Evolutionary conservation across 106 monocot species (phyloP), one percentile per base, ranked within the genome.

Genomic region (Dendrobium nobile): DNA sequence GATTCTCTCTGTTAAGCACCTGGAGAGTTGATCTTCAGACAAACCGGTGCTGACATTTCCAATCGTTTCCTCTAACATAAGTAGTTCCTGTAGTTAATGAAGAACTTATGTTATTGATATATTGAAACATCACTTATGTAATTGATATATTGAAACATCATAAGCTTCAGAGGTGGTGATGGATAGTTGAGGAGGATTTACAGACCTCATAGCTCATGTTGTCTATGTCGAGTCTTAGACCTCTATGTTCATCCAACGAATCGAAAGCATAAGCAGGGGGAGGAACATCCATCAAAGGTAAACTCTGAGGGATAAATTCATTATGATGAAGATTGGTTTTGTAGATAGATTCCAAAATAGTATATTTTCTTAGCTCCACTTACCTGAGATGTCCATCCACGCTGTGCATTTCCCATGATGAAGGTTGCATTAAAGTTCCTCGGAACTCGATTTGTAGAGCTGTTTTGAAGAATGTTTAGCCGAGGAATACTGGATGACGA

Each of bases 191-290:
- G 47, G 47, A 10, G 47, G 47, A 10, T 47, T 47, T 7, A 47
- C 41, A 20, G 15, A 92, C 92, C 92, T 92, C 92, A 55, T 92
- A 92, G 80, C 80, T 85, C 92, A 92, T 89, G 82, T 84, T 87
- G 75, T 92, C 89, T 59, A 92, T 81, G 77, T 92, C 92, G 16
- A 92, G 87, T 65, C 92, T 87, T 85, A 92, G 81, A 41, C 82
- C 89, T 4, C 80, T 81, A 68, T 92, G 83, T 75, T 89, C 81
- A 84, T 92, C 89, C 75, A 68, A 76, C 70, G 82, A 75, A 40
- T 81, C 78, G 16, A 77, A 48, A 15, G 82, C 73, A 33, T 82
- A 83, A 67, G 77, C 85, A 48, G 51, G 80, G 42, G 67, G 44
- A 19, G 84, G 47, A 28, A 18, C 74, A 42, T 85, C 80, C 51